Percentiles rank a stretch among this genome's conserved stretches.
phyloP scores from a whole-genome alignment of 2,329 filamentous ascomycete genomes.

The Dothidotthia symphoricarpi region DNA sequence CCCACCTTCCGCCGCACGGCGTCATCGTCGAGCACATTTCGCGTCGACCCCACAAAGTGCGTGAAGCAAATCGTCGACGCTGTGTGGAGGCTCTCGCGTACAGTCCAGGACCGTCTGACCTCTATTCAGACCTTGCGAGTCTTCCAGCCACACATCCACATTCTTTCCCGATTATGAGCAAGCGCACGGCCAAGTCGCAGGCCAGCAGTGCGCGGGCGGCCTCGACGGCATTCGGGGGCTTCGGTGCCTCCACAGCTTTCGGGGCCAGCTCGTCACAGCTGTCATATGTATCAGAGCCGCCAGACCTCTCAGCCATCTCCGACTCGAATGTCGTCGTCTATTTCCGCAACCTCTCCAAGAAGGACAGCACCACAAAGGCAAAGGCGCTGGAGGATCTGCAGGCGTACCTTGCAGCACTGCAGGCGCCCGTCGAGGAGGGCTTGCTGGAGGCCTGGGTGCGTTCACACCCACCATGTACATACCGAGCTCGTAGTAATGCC shows the following conservation, averaged over 20 bases:
- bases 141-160: too few species aligned
- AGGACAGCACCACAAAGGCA: constrained; percentile 86
- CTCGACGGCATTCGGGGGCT: constrained; percentile 44
- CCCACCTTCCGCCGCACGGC: too few species aligned
- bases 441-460: constrained; percentile 86
- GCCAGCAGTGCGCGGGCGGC: constrained; percentile 63
- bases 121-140: too few species aligned
- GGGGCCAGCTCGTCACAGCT: constrained; percentile 59
- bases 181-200: constrained; percentile 60
- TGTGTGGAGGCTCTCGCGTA: too few species aligned
- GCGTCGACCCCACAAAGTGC: not conserved
- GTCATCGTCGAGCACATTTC: not conserved
- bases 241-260: constrained; percentile 45
- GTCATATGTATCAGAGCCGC: constrained; percentile 84
- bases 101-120: too few species aligned
- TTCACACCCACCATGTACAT: constrained; percentile 35
- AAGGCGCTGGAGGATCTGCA: constrained; percentile 87
- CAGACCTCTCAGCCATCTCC: constrained; percentile 72
- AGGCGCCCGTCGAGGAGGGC: constrained; percentile 70
- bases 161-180: constrained; percentile 62
- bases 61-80: too few species aligned
- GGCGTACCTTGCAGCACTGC: constrained; percentile 58
- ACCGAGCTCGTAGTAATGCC: constrained; percentile 41
- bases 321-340: constrained; percentile 80
- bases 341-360: constrained; percentile 92